Base-by-base conservation (phyloP, 768 basidiomycete species). In the Russula olivacea region DNA sequence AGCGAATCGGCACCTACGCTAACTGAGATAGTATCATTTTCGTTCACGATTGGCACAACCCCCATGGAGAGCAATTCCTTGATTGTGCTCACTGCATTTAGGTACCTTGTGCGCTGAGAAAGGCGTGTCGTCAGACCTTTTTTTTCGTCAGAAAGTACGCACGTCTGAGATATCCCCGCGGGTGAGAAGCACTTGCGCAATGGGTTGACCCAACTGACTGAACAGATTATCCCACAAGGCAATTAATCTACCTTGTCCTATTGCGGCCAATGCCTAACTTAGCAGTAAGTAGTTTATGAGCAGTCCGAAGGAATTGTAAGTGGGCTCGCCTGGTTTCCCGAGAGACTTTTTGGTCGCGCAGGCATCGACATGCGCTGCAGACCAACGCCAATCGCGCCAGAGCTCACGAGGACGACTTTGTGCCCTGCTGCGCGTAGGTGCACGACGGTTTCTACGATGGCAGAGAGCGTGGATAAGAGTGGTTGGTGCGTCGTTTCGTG, bases 161-260 rank as follows among this genome's bases (percentile, higher is more conserved):
- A 98, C 96, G 76, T 98, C 97, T 23, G 96, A 93, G 64, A 99
- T 98, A 73, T 99, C 97, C 52, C 91, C 94, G 61, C 97, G 82
- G 3, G 97, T 98, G 47, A 98, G 76, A 58, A 98, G 78, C 54
- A 99, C 85, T 74, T 99, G 97, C 0, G 94, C 97, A 53, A 96
- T 98, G 2, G 95, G 94, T 71, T 96, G 94, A 60, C 88, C 93
- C 32, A 99, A 76, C 70, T 95, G 91, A 4, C 91, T 84, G 69
- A 99, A 99, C 49, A 99, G 78, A 72, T 97, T 94, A 72, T 99
- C 97, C 91, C 92, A 99, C 12, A 99, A 77, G 0, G 93, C 95
- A 61, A 98, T 98, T 28, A 99, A 80, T 59, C 97, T 80, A 10
- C 97, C 95, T 77, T 99, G 97, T 0, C 97, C 97, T 54, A 98